Base-by-base conservation (phyloP, 106 monocot species). In the Dioscorea zingiberensis region DNA sequence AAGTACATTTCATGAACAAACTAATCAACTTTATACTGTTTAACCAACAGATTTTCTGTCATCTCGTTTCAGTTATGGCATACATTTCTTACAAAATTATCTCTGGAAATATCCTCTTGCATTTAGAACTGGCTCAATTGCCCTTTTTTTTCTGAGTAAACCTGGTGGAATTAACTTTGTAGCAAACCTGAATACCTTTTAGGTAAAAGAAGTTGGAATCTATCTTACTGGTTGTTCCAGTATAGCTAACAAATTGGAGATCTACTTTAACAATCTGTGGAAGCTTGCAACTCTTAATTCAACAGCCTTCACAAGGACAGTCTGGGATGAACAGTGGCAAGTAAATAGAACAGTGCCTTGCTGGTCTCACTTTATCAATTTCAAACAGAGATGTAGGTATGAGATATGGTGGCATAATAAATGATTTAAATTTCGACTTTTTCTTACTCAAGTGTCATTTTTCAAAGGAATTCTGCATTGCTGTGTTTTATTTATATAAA, bases 131-230 rank as follows among this genome's bases (percentile, higher is more conserved):
- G n/a, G n/a, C n/a, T n/a, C n/a, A n/a, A n/a, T n/a, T n/a, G 1
- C 13, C 51, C 51, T 18, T 51, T 51, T 51, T 51, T 15, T 51
- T 7, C 15, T 51, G 51, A 51, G 15, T 51, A 19, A 19, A 4
- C 13, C 19, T 13, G 51, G 19, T 18, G 3, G 0, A 19, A 18
- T 51, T 16, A 51, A 18, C 19, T 16, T 51, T 7, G 51, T 19
- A 51, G 8, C 0, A 0, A 51, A n/a, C 59, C 2, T 30, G 46
- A 58, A 38, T 73, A 10, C 59, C 48, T 38, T 73, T 13, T 61
- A 95, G 95, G 95, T 97, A 74, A 97, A 97, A 73, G 95, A 97
- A 66, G 49, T 91, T 56, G 95, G 91, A 7, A 77, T 97, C 56
- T 97, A 88, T 78, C 76, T 97, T 70, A 76, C 69, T 64, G 83